Evolutionary conservation across 179 eudicot species (phyloP).

Genomic region (Silene noctiflora): DNA sequence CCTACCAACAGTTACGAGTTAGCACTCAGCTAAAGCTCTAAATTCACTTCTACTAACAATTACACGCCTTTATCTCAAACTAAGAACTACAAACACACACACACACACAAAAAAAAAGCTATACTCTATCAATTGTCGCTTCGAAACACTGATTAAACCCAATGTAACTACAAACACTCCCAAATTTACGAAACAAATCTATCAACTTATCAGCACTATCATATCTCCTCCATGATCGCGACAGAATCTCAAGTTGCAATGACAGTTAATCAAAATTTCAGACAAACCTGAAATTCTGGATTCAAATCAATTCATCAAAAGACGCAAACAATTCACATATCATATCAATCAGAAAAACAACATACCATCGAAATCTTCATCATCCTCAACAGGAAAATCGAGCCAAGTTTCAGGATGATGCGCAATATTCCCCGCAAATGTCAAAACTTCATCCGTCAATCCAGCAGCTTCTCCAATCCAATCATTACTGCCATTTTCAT

Average conservation of each 20-base stretch:
- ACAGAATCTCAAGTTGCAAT: neutral
- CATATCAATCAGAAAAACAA: neutral
- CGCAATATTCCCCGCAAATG: slow-evolving; percentile 57
- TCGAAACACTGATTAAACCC: neutral
- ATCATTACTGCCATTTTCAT: slow-evolving; percentile 15
- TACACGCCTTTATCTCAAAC: neutral
- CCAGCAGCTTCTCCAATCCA: slow-evolving; percentile 43
- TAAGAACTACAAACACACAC: neutral
- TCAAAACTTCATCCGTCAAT: slow-evolving; percentile 73
- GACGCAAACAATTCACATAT: neutral
- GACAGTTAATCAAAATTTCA: neutral
- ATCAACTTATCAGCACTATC: neutral
- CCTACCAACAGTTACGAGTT: neutral
- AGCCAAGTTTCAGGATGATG: slow-evolving; percentile 90
- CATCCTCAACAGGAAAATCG: slow-evolving; percentile 74
- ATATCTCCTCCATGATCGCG: neutral
- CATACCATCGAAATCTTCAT: slow-evolving; percentile 50
- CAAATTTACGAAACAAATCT: neutral
- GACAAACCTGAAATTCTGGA: too few relatives aligned
- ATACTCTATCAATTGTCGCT: neutral
- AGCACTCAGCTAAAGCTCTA: neutral
- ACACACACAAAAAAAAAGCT: neutral
- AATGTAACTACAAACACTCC: neutral
- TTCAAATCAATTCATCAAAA: neutral
- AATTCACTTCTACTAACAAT: neutral